phyloP scores from a whole-genome alignment of 2,329 filamentous ascomycete species.

The Colletotrichum lini region DNA sequence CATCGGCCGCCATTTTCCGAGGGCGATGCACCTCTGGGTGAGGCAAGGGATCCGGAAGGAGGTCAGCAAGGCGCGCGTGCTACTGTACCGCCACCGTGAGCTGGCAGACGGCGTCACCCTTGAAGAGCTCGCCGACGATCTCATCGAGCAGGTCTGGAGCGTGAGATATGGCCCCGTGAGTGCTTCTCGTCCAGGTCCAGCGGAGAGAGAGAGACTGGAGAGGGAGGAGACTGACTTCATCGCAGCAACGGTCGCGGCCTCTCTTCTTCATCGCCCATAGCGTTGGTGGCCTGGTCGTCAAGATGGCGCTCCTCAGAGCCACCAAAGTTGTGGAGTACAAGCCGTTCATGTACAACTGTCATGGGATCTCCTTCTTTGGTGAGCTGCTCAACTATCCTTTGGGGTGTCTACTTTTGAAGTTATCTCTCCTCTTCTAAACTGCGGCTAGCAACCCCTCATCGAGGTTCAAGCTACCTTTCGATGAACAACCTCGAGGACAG shows the following conservation, averaged over 20 bases:
- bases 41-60: conserved; percentile 66
- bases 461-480: conserved; percentile 74
- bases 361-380: conserved; percentile 74
- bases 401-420: not conserved
- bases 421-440: conserved; percentile 32
- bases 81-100: conserved; percentile 66
- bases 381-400: conserved; percentile 42
- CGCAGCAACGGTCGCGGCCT: conserved; percentile 59
- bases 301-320: conserved; percentile 68
- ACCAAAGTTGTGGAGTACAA: conserved; percentile 55
- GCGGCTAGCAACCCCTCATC: conserved; percentile 69
- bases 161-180: conserved; percentile 51
- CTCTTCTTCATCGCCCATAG: conserved; percentile 74
- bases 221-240: not conserved
- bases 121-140: conserved; percentile 60
- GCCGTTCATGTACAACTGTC: conserved; percentile 68
- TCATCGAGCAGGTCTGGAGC: conserved; percentile 60
- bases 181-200: conserved; percentile 34
- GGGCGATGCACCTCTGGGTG: conserved; percentile 63
- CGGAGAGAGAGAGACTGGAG: not conserved
- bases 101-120: conserved; percentile 59
- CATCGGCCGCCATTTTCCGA: conserved; percentile 44
- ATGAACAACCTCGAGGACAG: conserved; percentile 69
- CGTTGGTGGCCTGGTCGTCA: conserved; percentile 72
- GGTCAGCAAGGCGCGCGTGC: conserved; percentile 62